Base-by-base conservation (phyloP, 768 basidiomycete genomes). In the Sarcomyxa edulis region DNA sequence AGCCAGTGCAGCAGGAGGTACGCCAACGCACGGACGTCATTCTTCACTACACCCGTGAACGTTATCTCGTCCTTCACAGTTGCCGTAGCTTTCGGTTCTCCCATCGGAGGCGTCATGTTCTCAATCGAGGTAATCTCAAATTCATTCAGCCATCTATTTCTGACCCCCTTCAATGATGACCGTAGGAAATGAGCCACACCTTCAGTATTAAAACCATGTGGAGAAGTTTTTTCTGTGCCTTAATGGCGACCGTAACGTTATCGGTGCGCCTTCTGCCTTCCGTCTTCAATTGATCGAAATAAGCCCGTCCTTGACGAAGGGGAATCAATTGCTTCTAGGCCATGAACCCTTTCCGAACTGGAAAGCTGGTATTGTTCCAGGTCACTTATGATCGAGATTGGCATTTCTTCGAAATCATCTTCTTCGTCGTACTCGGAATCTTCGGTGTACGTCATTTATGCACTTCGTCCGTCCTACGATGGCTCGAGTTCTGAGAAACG, bases 201-300 rank as follows among this genome's bases (percentile, higher is more conserved):
- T 98, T 97, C 59, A 95, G 87, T 41, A 94, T 94, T 62, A 85
- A 91, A 60, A 98, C 95, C 4, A 96, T 98, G 92, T 98, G 95
- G 95, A 72, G 84, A 52, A 94, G 90, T 54, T 96, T 98, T 60
- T 84, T 98, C 55, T 98, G 96, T 59, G 96, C 96, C 23, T 71
- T 99, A 32, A 85, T 98, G 32, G 96, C 96, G 10, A 97, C 95
- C 1, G 88, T 98, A 50, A 95, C 95, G 1, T 68, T 99, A 22
- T 87, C 95, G 22, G 95, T 96, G 44, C 51, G 92, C 74, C 44
- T 44, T 55, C 45, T 16, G 25, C 26, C 32, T 34, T 29, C 3
- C 30, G 22, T 10, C 38, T 28, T 38, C n/a, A 15, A 19, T 20
- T 32, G 32, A 26, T 50, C 42, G 25, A 35, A 36, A 26, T 6